phyloP scores from a whole-genome alignment of 148 eudicot genomes.

The Chenopodium suecicum region DNA sequence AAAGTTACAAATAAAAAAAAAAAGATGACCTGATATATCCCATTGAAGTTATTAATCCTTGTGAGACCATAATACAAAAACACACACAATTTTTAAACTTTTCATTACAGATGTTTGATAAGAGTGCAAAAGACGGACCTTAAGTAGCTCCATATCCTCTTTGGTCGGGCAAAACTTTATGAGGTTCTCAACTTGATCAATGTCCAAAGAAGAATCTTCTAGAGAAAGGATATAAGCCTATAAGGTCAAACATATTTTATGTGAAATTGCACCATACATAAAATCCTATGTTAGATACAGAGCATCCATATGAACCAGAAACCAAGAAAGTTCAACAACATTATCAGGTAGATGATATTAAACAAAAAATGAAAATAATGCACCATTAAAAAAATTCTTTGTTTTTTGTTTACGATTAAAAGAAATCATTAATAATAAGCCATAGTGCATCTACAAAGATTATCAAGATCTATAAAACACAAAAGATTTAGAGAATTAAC shows the following conservation, averaged over 20 bases:
- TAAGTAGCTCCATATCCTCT: conserved; percentile 91
- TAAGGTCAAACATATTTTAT: conserved; percentile 7
- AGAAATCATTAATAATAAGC: no score
- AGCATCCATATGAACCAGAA: background rate
- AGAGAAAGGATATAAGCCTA: conserved; percentile 78
- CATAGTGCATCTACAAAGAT: no score
- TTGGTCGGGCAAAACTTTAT: conserved; percentile 95
- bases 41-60: no score
- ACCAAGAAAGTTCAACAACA: background rate
- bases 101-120: background rate
- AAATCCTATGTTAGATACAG: background rate
- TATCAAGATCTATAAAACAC: no score
- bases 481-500: no score
- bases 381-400: no score
- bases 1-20: background rate
- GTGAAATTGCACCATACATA: background rate
- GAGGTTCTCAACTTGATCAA: conserved; percentile 91
- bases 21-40: background rate
- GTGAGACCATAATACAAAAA: no score
- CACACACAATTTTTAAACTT: background rate
- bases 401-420: no score
- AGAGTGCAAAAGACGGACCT: conserved; percentile 37
- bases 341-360: background rate
- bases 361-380: background rate
- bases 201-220: conserved; percentile 77